Evolutionary conservation across 2,329 filamentous ascomycete genomes (phyloP), one percentile per base, ranked within the genome.

Genomic region (Balansia obtecta): DNA sequence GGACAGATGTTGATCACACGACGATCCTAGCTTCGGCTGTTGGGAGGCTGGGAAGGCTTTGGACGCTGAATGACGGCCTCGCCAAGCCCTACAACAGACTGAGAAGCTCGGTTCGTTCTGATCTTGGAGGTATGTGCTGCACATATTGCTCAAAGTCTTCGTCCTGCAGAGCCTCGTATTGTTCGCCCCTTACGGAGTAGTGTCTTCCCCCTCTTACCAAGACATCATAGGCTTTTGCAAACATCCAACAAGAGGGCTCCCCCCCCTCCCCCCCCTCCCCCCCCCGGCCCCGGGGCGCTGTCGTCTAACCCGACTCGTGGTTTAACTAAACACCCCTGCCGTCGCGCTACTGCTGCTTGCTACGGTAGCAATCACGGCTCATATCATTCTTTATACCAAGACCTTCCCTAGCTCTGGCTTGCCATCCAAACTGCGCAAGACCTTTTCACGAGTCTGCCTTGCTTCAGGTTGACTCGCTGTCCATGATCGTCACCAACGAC

Each of bases 311-410:
- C 41, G 48, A 51, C 52, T 12, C 40, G 45, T 50, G 46, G 30
- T 42, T 32, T 32, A 33, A 47, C 30, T 32, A 33, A 47, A 50
- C 45, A 45, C 48, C 50, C 52, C 46, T 51, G 11, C 45, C 50
- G 45, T 44, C 20, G 27, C 46, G 46, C 46, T 45, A 22, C 30
- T 22, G 32, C 44, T 45, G 50, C 46, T 46, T 32, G 50, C 48
- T 22, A 40, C 33, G 50, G 45, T 48, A 20, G 32, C 45, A 45
- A 44, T 48, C 39, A 38, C 45, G n/a, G 39, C 49, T 46, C 51
- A 53, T 49, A 54, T 47, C 51, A 52, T 49, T 47, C 51, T 50
- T 49, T 53, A 42, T 38, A 40, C 44, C 47, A 41, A 49, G 48
- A 46, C 38, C 39, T 51, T 39, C 20, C 42, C 13, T 41, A 50